Conservation (phyloP, 768 basidiomycete genomes). For the Boletus coccyginus region DNA sequence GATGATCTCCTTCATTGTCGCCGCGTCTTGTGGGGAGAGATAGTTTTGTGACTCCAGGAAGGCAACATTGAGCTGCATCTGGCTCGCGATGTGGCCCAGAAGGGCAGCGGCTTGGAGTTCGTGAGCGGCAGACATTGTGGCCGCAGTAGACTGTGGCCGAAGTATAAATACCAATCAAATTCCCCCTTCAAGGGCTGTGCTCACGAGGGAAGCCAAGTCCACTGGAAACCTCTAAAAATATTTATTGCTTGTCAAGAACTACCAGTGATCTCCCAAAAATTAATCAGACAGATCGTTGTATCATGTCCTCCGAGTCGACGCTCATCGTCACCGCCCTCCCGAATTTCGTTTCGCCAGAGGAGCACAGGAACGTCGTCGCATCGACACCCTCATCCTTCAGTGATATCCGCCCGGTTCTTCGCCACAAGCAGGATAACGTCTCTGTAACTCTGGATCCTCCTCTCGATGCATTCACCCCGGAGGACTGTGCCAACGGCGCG, state of each 20-base stretch:
- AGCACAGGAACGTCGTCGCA: slow-evolving; percentile 63
- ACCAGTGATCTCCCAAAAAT: background rate
- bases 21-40: slow-evolving; percentile 48
- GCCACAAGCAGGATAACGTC: slow-evolving; percentile 72
- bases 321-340: slow-evolving; percentile 42
- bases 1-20: slow-evolving; percentile 40
- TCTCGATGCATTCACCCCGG: slow-evolving; percentile 52
- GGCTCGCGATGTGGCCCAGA: slow-evolving; percentile 56
- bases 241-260: background rate
- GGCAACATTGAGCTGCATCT: slow-evolving; percentile 53
- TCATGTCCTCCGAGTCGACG: slow-evolving; percentile 16
- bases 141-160: too few relatives aligned
- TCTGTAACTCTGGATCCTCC: slow-evolving; percentile 68
- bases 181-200: slow-evolving; percentile 15
- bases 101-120: slow-evolving; percentile 41
- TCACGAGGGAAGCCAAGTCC: too few relatives aligned
- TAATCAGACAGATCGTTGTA: background rate
- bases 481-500: slow-evolving; percentile 57
- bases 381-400: slow-evolving; percentile 83
- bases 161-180: slow-evolving; percentile 16
- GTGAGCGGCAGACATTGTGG: slow-evolving; percentile 22
- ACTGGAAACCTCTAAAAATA: background rate
- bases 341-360: slow-evolving; percentile 53
- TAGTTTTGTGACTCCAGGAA: slow-evolving; percentile 57
- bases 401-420: slow-evolving; percentile 81